Evolutionary conservation across 306 rosid species (phyloP).

Genomic region (Echinosophora koreensis): DNA sequence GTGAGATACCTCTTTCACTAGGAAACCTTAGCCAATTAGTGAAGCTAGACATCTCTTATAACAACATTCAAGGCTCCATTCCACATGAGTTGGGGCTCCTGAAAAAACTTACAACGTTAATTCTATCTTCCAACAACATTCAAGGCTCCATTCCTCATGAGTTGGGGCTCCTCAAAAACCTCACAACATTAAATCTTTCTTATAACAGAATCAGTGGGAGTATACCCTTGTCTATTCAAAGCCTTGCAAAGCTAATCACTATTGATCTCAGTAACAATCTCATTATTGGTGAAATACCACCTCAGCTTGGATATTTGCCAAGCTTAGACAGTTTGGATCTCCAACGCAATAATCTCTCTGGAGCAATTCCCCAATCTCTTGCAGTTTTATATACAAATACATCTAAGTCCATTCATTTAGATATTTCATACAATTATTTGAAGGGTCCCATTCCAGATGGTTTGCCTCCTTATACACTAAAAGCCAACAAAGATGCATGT

Average conservation of each 20-base stretch:
- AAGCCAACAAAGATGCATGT: background rate
- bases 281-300: conserved; percentile 19
- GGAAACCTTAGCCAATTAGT: background rate
- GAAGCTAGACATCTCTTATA: background rate
- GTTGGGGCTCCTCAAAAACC: background rate
- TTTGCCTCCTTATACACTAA: no score
- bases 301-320: background rate
- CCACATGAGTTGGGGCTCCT: background rate
- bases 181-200: background rate
- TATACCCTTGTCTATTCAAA: background rate
- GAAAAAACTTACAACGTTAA: background rate
- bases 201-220: background rate
- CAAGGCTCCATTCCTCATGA: background rate
- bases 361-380: background rate
- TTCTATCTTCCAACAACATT: background rate
- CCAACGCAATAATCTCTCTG: background rate
- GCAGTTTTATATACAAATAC: background rate
- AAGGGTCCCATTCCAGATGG: background rate
- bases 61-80: background rate
- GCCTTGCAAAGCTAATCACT: background rate
- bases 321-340: background rate
- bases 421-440: background rate
- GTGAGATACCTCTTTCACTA: background rate
- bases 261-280: background rate
- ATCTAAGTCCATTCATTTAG: background rate